These are phyloP conservation scores for Alternaria sp. DNA, from an alignment of 2,329 filamentous ascomycete species.

Conservation along the genomic window DNA sequence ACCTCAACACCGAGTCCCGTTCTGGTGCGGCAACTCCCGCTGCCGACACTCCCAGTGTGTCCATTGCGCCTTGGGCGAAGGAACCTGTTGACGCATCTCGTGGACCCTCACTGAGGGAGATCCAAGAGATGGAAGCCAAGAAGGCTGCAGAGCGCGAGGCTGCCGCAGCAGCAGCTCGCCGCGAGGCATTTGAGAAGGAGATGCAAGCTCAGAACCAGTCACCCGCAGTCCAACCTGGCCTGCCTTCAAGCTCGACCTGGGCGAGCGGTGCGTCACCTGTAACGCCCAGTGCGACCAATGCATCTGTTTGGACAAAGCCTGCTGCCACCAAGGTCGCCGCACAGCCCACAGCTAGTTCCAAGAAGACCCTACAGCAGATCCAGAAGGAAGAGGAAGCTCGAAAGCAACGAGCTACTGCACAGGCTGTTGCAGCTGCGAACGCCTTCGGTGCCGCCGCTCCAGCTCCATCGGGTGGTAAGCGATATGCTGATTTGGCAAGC, in stretches of 20 bases:
- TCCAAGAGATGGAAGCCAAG: constrained; percentile 92
- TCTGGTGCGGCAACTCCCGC: constrained; percentile 81
- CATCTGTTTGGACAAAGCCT: constrained; percentile 69
- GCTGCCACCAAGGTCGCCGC: constrained; percentile 56
- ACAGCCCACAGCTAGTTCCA: constrained; percentile 55
- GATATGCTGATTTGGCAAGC: constrained; percentile 91
- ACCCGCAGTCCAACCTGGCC: constrained; percentile 70
- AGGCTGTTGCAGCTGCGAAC: constrained; percentile 55
- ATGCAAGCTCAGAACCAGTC: constrained; percentile 66
- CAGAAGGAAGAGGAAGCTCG: constrained; percentile 93
- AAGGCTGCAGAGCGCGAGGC: constrained; percentile 91
- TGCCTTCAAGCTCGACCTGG: constrained; percentile 91
- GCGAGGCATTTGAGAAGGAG: constrained; percentile 81
- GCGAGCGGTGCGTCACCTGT: constrained; percentile 74
- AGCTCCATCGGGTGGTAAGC: constrained; percentile 68
- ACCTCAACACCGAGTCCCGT: constrained; percentile 66
- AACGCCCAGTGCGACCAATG: constrained; percentile 56
- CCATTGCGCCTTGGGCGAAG: constrained; percentile 94
- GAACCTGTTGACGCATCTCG: constrained; percentile 75
- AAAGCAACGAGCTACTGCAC: constrained; percentile 74
- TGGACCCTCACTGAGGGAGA: constrained; percentile 92
- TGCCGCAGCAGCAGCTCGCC: constrained; percentile 76
- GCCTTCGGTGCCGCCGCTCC: constrained; percentile 54
- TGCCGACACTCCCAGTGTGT: constrained; percentile 68
- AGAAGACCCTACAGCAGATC: constrained; percentile 95